Base-by-base conservation (phyloP, 1,139 yeast genomes). In the Yamadazyma dendronema region DNA sequence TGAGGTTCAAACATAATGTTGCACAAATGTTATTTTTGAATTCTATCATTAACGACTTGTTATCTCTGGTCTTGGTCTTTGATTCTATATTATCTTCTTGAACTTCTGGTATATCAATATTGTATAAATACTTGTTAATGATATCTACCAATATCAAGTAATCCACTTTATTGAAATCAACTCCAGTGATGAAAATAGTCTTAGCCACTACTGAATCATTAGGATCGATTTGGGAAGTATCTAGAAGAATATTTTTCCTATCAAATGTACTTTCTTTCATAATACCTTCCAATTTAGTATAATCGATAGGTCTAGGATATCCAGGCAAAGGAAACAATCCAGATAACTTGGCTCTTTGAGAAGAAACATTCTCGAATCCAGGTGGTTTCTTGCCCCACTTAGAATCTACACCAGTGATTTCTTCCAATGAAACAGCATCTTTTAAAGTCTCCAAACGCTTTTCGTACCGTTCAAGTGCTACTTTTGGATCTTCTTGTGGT, bases 291-390 rank as follows among this genome's bases (percentile, higher is more conserved):
- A 79, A 52, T 44, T 74, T 74, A 4, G 79, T 72, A 31, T 70
- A 69, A 50, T 79, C 83, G 31, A 77, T 68, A 2, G 77, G 78
- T 46, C 74, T 68, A 0, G 84, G 79, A 35, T 75, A 73, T 3
- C 92, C 92, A 1, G 94, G 94, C 17, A 79, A 65, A 1, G 92
- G 88, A 50, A 87, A 89, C 3, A 85, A 59, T 0, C 96, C 96
- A 0, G 90, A 79, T 15, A 85, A 66, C 52, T 89, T 89, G 4
- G 95, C 95, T 47, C 85, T 71, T 47, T 81, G 88, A 0, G 94
- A 85, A 2, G 87, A 75, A 3, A 86, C 81, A 10, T 75, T 72
- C 52, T 87, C 95, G 56, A 84, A 86, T 0, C 90, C 95, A 33
- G 70, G 64, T 0, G 96, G 90, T 24, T 74, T 72, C 12, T 76